Conservation (phyloP, 2,329 filamentous ascomycete species). For the Gremmenia infestans region DNA sequence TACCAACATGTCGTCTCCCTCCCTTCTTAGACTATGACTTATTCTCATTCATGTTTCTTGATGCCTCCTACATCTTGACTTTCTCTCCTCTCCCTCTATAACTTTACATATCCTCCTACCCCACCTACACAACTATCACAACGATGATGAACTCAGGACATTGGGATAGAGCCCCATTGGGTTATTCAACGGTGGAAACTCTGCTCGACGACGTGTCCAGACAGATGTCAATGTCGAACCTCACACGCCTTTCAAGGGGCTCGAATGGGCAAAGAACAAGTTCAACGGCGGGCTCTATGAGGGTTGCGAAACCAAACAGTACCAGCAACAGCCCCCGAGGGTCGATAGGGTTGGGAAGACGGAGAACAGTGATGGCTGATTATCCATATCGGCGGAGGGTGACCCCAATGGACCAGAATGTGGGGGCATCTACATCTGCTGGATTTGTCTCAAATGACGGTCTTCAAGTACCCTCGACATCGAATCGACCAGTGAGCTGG, state of each 20-base stretch:
- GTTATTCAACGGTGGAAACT: conserved; percentile 37
- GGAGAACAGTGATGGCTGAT: conserved; percentile 54
- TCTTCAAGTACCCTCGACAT: conserved; percentile 28
- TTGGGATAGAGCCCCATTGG: conserved; percentile 21
- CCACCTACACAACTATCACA: not conserved
- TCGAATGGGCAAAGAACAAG: conserved; percentile 44
- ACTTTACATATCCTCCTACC: not conserved
- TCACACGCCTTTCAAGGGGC: conserved; percentile 43
- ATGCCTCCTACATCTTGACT: conserved; percentile 12
- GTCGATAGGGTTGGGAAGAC: conserved; percentile 43
- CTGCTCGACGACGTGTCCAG: conserved; percentile 48
- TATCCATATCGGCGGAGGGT: conserved; percentile 24
- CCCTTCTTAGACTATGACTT: conserved; percentile 16
- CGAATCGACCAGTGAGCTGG: conserved; percentile 66
- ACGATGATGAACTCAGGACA: conserved; percentile 25
- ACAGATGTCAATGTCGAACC: conserved; percentile 45
- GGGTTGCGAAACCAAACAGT: conserved; percentile 61
- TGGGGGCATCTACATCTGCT: conserved; percentile 44
- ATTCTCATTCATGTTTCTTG: conserved; percentile 13
- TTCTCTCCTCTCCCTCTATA: conserved; percentile 3
- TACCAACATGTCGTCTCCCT: conserved; percentile 17
- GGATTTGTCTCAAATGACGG: conserved; percentile 35
- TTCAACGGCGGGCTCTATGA: conserved; percentile 42
- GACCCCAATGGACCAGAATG: conserved; percentile 31
- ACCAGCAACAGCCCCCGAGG: conserved; percentile 64